Evolutionary conservation across 192 early-diverging fungal species (phyloP).

Genomic region (Umbelopsis vinacea): DNA sequence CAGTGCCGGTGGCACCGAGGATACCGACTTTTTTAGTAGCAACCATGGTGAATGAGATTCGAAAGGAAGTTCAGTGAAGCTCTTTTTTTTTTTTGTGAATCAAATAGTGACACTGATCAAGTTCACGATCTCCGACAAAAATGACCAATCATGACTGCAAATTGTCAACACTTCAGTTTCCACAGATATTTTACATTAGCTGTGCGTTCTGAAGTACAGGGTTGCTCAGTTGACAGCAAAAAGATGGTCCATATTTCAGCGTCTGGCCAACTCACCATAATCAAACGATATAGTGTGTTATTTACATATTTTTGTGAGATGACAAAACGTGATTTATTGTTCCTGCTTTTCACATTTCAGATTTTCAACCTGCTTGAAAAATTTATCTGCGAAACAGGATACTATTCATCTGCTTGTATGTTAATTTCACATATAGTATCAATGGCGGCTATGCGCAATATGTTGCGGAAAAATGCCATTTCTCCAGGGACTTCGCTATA

Average conservation of each 20-base stretch:
- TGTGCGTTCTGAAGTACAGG: too few species aligned
- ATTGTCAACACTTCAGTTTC: too few species aligned
- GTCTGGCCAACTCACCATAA: too few species aligned
- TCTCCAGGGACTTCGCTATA: slow-evolving; percentile 39
- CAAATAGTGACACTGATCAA: background rate
- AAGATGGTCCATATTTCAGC: too few species aligned
- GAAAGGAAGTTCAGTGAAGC: slow-evolving; percentile 1
- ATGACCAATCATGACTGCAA: slow-evolving; percentile 20
- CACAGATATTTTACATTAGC: too few species aligned
- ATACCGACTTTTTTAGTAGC: slow-evolving; percentile 73
- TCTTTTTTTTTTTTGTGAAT: background rate
- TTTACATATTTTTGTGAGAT: too few species aligned
- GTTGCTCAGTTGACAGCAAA: too few species aligned
- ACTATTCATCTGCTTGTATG: background rate
- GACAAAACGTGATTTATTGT: too few species aligned
- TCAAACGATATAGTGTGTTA: too few species aligned
- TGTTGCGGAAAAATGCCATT: slow-evolving; percentile 40
- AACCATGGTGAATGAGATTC: slow-evolving; percentile 26
- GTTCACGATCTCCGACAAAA: slow-evolving; percentile 18
- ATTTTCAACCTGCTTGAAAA: too few species aligned
- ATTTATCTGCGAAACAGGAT: too few species aligned
- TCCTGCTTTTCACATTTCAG: too few species aligned
- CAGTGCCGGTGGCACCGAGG: slow-evolving; percentile 97
- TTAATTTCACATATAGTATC: slow-evolving; percentile 21
- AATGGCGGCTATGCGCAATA: slow-evolving; percentile 28